These are phyloP conservation scores for Tolypocladium album DNA, from an alignment of 2,329 filamentous ascomycete genomes.

Conservation along the genomic window DNA sequence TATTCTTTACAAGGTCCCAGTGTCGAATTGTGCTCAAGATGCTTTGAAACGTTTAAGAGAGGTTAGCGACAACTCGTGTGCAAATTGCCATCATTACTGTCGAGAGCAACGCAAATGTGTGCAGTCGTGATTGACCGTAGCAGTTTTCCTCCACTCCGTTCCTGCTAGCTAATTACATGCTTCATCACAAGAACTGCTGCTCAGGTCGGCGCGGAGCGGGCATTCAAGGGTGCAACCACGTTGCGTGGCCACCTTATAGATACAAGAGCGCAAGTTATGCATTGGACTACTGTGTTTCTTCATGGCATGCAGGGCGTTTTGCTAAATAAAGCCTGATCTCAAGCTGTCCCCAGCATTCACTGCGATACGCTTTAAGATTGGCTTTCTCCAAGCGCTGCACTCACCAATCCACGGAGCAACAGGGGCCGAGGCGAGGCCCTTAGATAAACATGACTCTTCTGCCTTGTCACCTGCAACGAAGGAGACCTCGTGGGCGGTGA, in stretches of 20 bases:
- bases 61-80: not conserved
- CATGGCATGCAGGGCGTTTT: no score
- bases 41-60: not conserved
- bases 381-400: not conserved
- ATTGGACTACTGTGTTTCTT: not conserved
- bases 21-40: not conserved
- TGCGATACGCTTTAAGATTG: not conserved
- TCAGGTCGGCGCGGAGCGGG: not conserved
- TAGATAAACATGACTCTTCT: no score
- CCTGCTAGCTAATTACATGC: not conserved
- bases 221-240: not conserved
- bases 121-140: no score
- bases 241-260: not conserved
- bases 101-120: not conserved
- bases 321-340: no score
- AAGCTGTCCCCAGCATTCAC: no score
- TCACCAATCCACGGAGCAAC: no score
- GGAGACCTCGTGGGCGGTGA: no score
- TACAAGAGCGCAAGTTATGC: not conserved
- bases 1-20: not conserved
- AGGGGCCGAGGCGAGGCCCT: no score
- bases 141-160: not conserved
- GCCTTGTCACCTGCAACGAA: no score
- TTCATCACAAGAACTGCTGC: not conserved
- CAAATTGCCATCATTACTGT: not conserved